Conservation (phyloP, 768 basidiomycete species). For the Rhodotorula toruloides region DNA sequence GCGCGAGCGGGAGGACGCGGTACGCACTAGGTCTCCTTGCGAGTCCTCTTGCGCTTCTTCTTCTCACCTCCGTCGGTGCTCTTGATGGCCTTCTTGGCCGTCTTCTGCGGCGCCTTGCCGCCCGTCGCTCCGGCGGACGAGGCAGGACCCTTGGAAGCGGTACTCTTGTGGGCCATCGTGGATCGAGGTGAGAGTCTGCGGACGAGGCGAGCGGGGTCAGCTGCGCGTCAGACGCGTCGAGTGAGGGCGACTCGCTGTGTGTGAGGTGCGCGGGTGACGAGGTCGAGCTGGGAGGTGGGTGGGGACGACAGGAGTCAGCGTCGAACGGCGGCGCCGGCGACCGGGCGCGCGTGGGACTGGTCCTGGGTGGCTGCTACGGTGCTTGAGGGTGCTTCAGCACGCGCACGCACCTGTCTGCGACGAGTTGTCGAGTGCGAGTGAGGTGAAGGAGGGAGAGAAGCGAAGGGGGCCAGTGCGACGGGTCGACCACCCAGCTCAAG, state of each 20-base stretch:
- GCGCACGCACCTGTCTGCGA: too few relatives aligned
- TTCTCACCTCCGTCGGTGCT: slow-evolving; percentile 1
- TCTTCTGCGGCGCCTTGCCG: slow-evolving; percentile 38
- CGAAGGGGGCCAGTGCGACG: neutral
- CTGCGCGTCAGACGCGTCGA: too few relatives aligned
- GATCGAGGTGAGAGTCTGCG: neutral
- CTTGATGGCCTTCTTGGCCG: slow-evolving; percentile 36
- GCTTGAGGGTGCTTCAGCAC: too few relatives aligned
- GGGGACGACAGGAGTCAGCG: too few relatives aligned
- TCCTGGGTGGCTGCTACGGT: too few relatives aligned
- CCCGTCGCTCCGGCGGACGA: slow-evolving; percentile 38
- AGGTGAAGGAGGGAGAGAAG: slow-evolving; percentile 10
- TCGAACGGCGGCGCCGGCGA: too few relatives aligned
- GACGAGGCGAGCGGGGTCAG: too few relatives aligned
- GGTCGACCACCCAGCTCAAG: neutral
- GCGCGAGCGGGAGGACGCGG: slow-evolving; percentile 43
- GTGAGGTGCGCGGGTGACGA: too few relatives aligned
- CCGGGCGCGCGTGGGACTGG: too few relatives aligned
- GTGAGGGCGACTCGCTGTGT: too few relatives aligned
- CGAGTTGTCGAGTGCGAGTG: neutral
- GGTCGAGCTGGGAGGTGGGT: too few relatives aligned
- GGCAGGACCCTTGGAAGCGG: slow-evolving; percentile 51
- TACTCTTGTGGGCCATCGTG: slow-evolving; percentile 54
- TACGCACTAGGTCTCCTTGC: slow-evolving; percentile 64
- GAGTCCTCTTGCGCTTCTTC: slow-evolving; percentile 32